phyloP scores from a whole-genome alignment of 176 grass and related monocot genomes.

The Cymbopogon citratus region DNA sequence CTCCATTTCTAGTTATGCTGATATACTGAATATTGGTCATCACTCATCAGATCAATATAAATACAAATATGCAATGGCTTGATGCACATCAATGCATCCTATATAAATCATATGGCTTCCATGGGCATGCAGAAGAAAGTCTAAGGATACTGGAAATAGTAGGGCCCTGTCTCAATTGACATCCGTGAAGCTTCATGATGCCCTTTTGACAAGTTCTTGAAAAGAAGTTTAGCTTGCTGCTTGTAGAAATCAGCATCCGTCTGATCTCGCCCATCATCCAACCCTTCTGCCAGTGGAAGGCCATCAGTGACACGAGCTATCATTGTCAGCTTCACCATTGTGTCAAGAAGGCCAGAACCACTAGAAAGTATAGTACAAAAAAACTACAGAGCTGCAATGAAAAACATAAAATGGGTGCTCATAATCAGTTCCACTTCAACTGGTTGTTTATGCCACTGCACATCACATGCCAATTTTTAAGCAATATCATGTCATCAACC shows the following conservation, averaged over 20 bases:
- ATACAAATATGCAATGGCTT: background rate
- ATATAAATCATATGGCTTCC: background rate
- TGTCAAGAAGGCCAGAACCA: constrained; percentile 20
- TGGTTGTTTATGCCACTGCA: background rate
- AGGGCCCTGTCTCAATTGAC: constrained; percentile 93
- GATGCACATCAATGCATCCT: background rate
- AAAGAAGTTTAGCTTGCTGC: constrained; percentile 96
- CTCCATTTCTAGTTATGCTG: background rate
- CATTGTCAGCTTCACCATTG: constrained; percentile 99
- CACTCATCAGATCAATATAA: background rate
- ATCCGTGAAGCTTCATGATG: constrained; percentile 91
- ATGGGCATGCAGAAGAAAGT: background rate
- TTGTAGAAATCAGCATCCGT: constrained; percentile 94
- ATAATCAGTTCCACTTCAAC: background rate
- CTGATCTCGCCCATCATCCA: constrained; percentile 81
- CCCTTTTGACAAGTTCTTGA: constrained; percentile 91
- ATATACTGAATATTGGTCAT: background rate
- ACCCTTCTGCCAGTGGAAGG: constrained; percentile 85
- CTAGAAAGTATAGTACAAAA: constrained; percentile 15
- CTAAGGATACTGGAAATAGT: constrained; percentile 92
- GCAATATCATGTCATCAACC: background rate
- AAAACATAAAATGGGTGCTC: background rate
- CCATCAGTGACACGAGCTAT: constrained; percentile 95
- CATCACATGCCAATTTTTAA: background rate
- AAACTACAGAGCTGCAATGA: constrained; percentile 2